These are phyloP conservation scores for Akanthomyces uredinophilus DNA, from an alignment of 2,329 filamentous ascomycete species.

Conservation along the genomic window DNA sequence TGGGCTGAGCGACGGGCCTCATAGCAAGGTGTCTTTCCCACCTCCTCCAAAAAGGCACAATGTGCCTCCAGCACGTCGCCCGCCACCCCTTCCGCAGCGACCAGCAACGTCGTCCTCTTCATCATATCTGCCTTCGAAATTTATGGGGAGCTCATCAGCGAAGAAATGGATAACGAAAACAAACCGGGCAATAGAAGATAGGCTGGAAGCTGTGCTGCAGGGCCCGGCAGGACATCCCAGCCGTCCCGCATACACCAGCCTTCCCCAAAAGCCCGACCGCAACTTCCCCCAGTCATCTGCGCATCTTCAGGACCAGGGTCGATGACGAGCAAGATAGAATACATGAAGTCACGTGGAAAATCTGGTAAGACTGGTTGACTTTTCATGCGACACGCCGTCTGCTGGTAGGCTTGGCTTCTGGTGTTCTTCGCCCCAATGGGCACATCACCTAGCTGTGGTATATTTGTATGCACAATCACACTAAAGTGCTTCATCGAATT, in stretches of 20 bases:
- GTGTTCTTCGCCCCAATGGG: neutral
- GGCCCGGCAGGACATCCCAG: neutral
- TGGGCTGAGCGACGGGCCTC: neutral
- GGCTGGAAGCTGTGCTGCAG: slow-evolving; percentile 27
- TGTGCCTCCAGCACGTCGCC: neutral
- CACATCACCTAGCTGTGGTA: neutral
- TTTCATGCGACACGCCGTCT: neutral
- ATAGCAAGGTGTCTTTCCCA: neutral
- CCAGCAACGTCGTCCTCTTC: neutral
- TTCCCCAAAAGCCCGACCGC: neutral
- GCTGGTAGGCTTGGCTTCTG: neutral
- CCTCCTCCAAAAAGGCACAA: slow-evolving; percentile 5
- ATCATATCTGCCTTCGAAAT: slow-evolving; percentile 15
- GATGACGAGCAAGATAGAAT: neutral
- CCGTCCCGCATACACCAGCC: slow-evolving; percentile 4
- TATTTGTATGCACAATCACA: neutral
- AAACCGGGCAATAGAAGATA: slow-evolving; percentile 30
- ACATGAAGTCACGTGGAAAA: neutral
- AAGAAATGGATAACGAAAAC: slow-evolving; percentile 33
- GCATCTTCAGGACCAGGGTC: neutral
- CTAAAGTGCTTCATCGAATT: neutral
- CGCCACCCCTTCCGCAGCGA: neutral
- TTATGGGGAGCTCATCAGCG: slow-evolving; percentile 30
- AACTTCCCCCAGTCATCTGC: neutral
- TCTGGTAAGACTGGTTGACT: neutral